These are phyloP conservation scores for Rhizopus delemar DNA, from an alignment of 371 early-diverging fungal species.

Conservation along the genomic window DNA sequence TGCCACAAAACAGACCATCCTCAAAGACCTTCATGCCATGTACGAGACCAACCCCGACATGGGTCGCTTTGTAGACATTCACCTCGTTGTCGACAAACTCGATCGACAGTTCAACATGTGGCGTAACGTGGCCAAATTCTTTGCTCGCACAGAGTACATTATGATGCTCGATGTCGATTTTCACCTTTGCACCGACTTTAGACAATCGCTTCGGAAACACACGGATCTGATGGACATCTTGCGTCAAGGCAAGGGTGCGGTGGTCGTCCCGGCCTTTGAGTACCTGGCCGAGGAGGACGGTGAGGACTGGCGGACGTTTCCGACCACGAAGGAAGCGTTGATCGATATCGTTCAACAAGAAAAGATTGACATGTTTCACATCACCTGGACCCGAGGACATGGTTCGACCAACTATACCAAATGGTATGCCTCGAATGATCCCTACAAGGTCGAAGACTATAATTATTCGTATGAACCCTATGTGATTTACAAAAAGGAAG, in stretches of 20 bases:
- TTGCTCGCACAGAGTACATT: conserved; percentile 60
- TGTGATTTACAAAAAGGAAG: conserved; percentile 58
- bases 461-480: conserved; percentile 69
- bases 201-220: conserved; percentile 40
- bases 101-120: conserved; percentile 68
- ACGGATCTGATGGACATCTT: conserved; percentile 48
- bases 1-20: conserved; percentile 42
- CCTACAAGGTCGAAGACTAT: conserved; percentile 56
- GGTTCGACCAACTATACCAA: conserved; percentile 59
- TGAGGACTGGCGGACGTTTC: conserved; percentile 54
- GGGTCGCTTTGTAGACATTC: conserved; percentile 57
- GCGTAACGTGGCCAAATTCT: conserved; percentile 65
- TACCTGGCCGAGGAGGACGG: conserved; percentile 55
- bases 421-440: conserved; percentile 51
- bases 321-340: conserved; percentile 46
- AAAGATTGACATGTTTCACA: conserved; percentile 61
- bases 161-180: conserved; percentile 68
- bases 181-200: conserved; percentile 61
- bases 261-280: conserved; percentile 66
- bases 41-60: conserved; percentile 54
- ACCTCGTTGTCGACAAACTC: conserved; percentile 60
- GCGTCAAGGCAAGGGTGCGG: conserved; percentile 48
- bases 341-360: conserved; percentile 45
- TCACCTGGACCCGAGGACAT: conserved; percentile 58
- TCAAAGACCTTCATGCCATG: conserved; percentile 51